A percentile compares a stretch with the other conserved stretches of the same genome.
These are phyloP conservation scores for Pythium pyrilobum DNA, from an alignment of 352 stramenopile genomes.

Conservation along the genomic window DNA sequence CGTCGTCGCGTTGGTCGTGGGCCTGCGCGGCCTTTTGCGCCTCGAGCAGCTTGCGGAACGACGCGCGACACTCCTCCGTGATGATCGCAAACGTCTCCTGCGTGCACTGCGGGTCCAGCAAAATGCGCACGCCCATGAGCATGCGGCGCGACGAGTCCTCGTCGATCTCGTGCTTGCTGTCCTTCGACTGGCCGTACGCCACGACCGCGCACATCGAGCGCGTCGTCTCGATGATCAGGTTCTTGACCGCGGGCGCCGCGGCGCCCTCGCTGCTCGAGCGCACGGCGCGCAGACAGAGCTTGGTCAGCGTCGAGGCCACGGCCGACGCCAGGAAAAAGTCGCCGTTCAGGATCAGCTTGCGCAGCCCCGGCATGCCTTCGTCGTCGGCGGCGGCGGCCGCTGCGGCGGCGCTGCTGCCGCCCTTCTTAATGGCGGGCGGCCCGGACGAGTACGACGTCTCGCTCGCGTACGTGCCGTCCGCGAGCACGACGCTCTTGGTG, in stretches of 20 bases:
- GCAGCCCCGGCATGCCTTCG: constrained; percentile 66
- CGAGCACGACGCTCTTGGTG: constrained; percentile 97
- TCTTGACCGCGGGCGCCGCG: constrained; percentile 46
- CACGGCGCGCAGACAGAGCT: constrained; percentile 92
- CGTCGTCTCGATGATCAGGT: constrained; percentile 61
- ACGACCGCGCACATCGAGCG: constrained; percentile 76
- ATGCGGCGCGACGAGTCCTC: constrained; percentile 96
- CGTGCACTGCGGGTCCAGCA: constrained; percentile 89
- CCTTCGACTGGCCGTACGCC: constrained; percentile 64
- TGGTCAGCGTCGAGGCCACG: constrained; percentile 93
- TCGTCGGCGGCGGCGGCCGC: constrained; percentile 38
- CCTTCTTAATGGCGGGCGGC: constrained; percentile 28
- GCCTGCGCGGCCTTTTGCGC: constrained; percentile 62
- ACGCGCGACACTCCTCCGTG: constrained; percentile 73
- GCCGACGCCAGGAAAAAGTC: constrained; percentile 97
- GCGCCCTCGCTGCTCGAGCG: constrained; percentile 43
- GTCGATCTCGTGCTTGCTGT: constrained; percentile 83
- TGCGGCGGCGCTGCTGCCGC: neutral
- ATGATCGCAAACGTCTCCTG: constrained; percentile 68
- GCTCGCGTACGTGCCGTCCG: constrained; percentile 99
- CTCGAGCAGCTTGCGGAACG: constrained; percentile 75
- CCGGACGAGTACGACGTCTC: constrained; percentile 88
- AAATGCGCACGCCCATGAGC: constrained; percentile 91
- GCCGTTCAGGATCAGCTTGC: constrained; percentile 88
- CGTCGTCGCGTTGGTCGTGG: constrained; percentile 51